Conservation (phyloP, 495 filamentous ascomycete genomes). For the Lophiotrema nucula region DNA sequence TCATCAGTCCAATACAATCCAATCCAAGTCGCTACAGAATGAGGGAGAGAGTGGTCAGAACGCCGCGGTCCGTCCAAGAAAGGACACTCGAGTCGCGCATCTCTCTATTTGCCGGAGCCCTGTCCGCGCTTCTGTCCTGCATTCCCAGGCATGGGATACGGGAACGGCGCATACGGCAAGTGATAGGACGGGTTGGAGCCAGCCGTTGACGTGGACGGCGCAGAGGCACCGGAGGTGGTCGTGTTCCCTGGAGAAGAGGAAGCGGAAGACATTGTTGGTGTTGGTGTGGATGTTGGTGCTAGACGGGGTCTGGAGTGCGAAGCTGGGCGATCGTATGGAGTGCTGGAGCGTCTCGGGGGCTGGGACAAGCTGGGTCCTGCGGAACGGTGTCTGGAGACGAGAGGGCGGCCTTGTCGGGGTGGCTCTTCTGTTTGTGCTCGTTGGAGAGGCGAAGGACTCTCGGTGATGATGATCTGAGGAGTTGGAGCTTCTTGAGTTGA, state of each 20-base stretch:
- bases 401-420: slow-evolving; percentile 13
- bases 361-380: slow-evolving; percentile 14
- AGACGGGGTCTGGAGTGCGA: slow-evolving; percentile 9
- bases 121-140: not conserved
- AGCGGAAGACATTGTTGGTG: slow-evolving; percentile 26
- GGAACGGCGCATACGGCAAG: slow-evolving; percentile 29
- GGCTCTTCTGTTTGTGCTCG: not conserved
- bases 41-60: too few relatives aligned
- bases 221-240: slow-evolving; percentile 15
- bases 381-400: slow-evolving; percentile 12
- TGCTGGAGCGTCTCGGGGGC: slow-evolving; percentile 10
- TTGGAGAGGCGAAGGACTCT: not conserved
- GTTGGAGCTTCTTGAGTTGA: not conserved
- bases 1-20: too few relatives aligned
- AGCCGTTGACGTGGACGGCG: slow-evolving; percentile 11
- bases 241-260: slow-evolving; percentile 28
- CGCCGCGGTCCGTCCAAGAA: slow-evolving; percentile 7
- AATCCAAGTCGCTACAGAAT: too few relatives aligned
- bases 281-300: not conserved
- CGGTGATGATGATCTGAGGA: slow-evolving; percentile 22
- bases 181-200: slow-evolving; percentile 18
- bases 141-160: slow-evolving; percentile 24
- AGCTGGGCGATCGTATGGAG: slow-evolving; percentile 15
- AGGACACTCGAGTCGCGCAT: not conserved
- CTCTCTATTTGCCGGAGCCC: slow-evolving; percentile 22